Conservation (phyloP, 2,329 filamentous ascomycete species). For the Diplodia intermedia region DNA sequence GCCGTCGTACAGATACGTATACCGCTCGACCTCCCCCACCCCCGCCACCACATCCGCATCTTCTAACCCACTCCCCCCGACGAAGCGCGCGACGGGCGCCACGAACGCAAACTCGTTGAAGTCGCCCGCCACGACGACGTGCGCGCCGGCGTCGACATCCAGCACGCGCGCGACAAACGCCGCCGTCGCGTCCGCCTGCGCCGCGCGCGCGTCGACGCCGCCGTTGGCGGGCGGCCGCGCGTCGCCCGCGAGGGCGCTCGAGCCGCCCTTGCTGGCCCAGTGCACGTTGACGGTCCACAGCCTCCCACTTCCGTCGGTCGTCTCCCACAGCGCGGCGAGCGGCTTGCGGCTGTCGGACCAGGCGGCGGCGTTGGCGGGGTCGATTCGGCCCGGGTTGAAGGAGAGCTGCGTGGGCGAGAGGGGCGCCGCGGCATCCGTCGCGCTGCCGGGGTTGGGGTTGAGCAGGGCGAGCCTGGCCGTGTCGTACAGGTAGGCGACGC, state of each 20-base stretch:
- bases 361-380: conserved; percentile 62
- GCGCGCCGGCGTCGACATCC: conserved; percentile 61
- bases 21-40: conserved; percentile 64
- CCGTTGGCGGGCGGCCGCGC: conserved; percentile 70
- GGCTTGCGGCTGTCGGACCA: conserved; percentile 71
- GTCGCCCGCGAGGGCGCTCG: conserved; percentile 68
- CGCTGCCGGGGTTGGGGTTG: conserved; percentile 63
- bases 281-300: conserved; percentile 79
- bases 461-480: conserved; percentile 65
- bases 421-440: conserved; percentile 64
- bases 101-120: conserved; percentile 76
- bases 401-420: conserved; percentile 65
- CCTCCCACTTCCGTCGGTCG: no score
- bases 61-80: conserved; percentile 60
- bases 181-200: conserved; percentile 66
- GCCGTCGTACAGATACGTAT: conserved; percentile 74
- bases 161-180: conserved; percentile 56
- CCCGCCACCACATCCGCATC: conserved; percentile 68
- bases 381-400: conserved; percentile 73
- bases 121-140: conserved; percentile 69
- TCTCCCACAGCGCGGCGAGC: conserved; percentile 69
- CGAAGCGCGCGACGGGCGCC: conserved; percentile 64
- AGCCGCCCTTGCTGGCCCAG: conserved; percentile 69
- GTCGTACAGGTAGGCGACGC: conserved; percentile 73
- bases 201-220: conserved; percentile 63